Conservation (phyloP, 176 grass and related monocot species). For the Musa troglodytarum region DNA sequence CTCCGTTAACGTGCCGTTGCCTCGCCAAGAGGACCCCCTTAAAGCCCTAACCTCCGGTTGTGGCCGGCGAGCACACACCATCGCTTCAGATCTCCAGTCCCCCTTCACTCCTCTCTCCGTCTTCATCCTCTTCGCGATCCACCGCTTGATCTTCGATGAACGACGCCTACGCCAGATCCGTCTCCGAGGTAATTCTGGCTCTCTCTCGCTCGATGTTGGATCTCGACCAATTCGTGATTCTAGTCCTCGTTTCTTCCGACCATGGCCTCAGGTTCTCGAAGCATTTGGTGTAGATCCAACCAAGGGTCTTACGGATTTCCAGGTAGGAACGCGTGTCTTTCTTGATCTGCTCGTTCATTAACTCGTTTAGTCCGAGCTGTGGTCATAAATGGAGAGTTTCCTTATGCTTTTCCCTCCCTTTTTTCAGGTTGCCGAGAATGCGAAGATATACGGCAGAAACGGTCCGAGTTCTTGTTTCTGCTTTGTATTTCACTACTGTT, state of each 20-base stretch:
- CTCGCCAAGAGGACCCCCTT: not conserved
- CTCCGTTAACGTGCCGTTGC: not conserved
- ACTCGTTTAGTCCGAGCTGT: not conserved
- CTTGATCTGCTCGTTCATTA: slow-evolving; percentile 1
- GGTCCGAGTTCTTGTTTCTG: slow-evolving; percentile 27
- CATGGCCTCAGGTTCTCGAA: slow-evolving; percentile 54
- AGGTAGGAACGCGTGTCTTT: slow-evolving; percentile 35
- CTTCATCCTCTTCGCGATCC: not conserved
- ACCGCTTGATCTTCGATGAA: slow-evolving; percentile 44
- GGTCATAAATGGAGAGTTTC: not conserved
- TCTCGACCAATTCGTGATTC: not conserved
- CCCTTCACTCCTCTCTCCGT: not conserved
- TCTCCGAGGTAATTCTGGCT: slow-evolving; percentile 48
- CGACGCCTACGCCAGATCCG: slow-evolving; percentile 84
- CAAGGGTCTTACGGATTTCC: slow-evolving; percentile 82
- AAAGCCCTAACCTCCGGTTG: not conserved
- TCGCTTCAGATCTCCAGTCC: not conserved
- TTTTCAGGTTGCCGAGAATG: slow-evolving; percentile 70
- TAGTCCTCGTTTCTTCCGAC: not conserved
- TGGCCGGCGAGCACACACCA: not conserved
- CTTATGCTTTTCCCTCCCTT: slow-evolving; percentile 19
- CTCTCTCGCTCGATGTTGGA: not conserved
- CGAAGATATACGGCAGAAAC: slow-evolving; percentile 65
- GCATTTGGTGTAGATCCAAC: slow-evolving; percentile 74
- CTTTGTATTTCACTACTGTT: not conserved